A percentile compares a stretch with the other conserved stretches of the same genome.
These are phyloP conservation scores for Tricholoma saponaceum DNA, from an alignment of 768 basidiomycete species.

Conservation along the genomic window DNA sequence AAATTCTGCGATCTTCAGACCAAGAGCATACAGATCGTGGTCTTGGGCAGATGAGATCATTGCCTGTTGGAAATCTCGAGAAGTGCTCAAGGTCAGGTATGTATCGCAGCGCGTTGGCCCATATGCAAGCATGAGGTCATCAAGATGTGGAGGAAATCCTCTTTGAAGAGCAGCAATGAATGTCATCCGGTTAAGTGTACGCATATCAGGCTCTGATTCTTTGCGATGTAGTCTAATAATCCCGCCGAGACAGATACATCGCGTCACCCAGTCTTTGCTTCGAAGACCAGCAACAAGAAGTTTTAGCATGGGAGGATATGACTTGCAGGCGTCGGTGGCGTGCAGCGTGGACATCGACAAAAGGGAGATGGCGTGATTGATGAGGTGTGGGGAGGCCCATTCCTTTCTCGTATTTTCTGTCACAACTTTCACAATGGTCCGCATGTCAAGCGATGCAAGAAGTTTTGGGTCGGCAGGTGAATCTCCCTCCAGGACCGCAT, in stretches of 20 bases:
- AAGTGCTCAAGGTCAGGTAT: conserved; percentile 34
- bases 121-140: conserved; percentile 43
- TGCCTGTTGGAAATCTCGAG: conserved; percentile 44
- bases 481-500: conserved; percentile 37
- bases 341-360: conserved; percentile 40
- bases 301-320: conserved; percentile 38
- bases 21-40: conserved; percentile 47
- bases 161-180: conserved; percentile 39
- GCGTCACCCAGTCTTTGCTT: conserved; percentile 48
- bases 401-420: conserved; percentile 42
- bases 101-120: conserved; percentile 46
- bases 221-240: conserved; percentile 46
- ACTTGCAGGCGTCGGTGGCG: conserved; percentile 39
- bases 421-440: conserved; percentile 38
- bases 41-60: conserved; percentile 48
- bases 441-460: conserved; percentile 38
- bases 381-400: conserved; percentile 32
- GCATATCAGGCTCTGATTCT: conserved; percentile 40
- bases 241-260: conserved; percentile 48
- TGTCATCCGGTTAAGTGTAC: conserved; percentile 43
- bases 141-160: conserved; percentile 43
- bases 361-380: conserved; percentile 51
- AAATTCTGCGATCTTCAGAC: conserved; percentile 41
- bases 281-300: conserved; percentile 55
- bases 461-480: conserved; percentile 32